These are phyloP conservation scores for Cenchrus fungigraminus DNA, from an alignment of 176 grass and related monocot genomes.

Conservation along the genomic window DNA sequence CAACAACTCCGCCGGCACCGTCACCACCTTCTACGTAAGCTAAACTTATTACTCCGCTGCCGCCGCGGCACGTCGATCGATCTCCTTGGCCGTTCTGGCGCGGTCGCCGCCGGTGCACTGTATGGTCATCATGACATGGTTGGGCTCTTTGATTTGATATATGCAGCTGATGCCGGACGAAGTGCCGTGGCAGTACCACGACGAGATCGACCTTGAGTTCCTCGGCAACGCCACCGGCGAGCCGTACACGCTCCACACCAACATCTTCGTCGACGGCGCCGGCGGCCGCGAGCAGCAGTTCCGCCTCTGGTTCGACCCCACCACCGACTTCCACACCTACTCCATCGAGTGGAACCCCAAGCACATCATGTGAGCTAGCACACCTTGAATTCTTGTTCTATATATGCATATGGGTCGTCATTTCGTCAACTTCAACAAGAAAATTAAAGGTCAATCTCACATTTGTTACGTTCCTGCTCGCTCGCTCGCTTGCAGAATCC, in stretches of 20 bases:
- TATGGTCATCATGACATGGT: background rate
- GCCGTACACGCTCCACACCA: constrained; percentile 74
- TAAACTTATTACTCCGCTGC: too few relatives aligned
- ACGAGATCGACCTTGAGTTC: constrained; percentile 83
- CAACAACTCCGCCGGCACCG: constrained; percentile 73
- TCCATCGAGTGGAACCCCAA: constrained; percentile 72
- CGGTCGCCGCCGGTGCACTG: too few relatives aligned
- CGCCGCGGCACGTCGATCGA: too few relatives aligned
- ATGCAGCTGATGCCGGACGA: constrained; percentile 47
- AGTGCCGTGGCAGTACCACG: constrained; percentile 37
- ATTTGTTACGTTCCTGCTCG: background rate
- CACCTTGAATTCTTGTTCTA: too few relatives aligned
- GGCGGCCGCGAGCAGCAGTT: constrained; percentile 61
- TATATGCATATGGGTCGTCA: too few relatives aligned
- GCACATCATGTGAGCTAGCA: constrained; percentile 51
- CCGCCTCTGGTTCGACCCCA: constrained; percentile 75
- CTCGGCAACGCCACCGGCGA: constrained; percentile 66
- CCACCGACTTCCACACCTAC: constrained; percentile 71
- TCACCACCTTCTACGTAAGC: constrained; percentile 66
- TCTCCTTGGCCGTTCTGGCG: too few relatives aligned
- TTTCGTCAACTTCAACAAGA: too few relatives aligned
- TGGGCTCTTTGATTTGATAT: background rate
- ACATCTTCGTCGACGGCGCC: constrained; percentile 56
- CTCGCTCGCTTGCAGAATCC: background rate
- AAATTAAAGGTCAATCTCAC: background rate